These are phyloP conservation scores for Eucalyptus microcorys DNA, from an alignment of 345 rosid species.

Conservation along the genomic window DNA sequence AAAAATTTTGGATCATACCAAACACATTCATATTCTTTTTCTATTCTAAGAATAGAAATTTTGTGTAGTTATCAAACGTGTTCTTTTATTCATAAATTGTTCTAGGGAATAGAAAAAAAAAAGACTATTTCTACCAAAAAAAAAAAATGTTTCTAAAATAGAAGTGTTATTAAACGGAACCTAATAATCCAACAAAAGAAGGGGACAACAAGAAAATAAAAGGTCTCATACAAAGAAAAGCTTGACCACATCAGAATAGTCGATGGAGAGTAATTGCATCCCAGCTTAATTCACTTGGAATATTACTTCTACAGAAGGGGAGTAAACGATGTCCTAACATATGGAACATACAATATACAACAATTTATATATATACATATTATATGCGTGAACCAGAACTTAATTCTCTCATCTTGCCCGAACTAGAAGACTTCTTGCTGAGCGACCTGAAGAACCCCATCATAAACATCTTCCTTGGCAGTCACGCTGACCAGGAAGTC, in stretches of 20 bases:
- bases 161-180: fast-evolving
- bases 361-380: too few relatives aligned
- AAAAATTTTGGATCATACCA: too few relatives aligned
- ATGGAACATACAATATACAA: background rate
- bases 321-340: background rate
- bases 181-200: too few relatives aligned
- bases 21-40: too few relatives aligned
- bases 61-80: fast-evolving
- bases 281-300: background rate
- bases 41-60: fast-evolving
- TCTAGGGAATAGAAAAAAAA: fast-evolving
- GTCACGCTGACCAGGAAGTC: background rate
- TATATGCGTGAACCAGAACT: background rate
- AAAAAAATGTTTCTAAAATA: fast-evolving
- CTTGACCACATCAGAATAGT: background rate
- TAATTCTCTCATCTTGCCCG: background rate
- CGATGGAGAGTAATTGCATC: background rate
- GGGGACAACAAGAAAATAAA: too few relatives aligned
- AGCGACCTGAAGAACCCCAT: background rate
- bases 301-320: background rate
- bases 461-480: background rate
- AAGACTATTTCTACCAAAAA: fast-evolving
- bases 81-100: fast-evolving
- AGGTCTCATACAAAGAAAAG: background rate
- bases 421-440: background rate